Base-by-base conservation (phyloP, 2,329 filamentous ascomycete genomes). In the Aspergillus calidoustus region DNA sequence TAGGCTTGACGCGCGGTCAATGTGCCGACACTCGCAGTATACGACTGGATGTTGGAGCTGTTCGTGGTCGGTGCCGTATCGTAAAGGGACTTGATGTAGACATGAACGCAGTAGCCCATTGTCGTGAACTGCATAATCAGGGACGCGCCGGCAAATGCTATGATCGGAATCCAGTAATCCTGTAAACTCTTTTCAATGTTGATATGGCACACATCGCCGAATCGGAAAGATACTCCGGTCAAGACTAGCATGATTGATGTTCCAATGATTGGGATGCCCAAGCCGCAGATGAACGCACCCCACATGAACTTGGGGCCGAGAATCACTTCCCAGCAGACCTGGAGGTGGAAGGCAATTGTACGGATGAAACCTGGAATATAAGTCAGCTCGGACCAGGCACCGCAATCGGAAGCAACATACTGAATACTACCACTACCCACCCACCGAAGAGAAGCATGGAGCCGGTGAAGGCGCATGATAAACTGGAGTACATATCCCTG, bases 311-410 rank as follows among this genome's bases (percentile, higher is more conserved):
- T 91, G 49, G 88, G 86, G 44, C 95, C 95, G 4, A 96, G 91
- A 7, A 94, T 88, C 38, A 96, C 85, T 76, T 98, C 93, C 95
- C 95, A 99, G 82, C 93, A 97, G 66, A 99, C 97, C 77, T 98
- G 95, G 28, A 99, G 87, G 77, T 99, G 95, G 70, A 99, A 89
- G 4, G 93, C 96, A 38, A 98, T 80, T 0, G 94, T 91, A 65
- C 95, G 88, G 63, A 97, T 84, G 74, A 97, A 96, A 66, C 93
- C 87, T 74, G 3, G 43, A 19, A 53, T 19, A 25, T 13, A 30
- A 22, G 15, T 60, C 41, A 58, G 57, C 48, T n/a, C 30, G 13
- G 8, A 41, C 11, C 11, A 15, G 5, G 11, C 11, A 15, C 11
- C 15, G 9, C 15, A 22, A 34, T 6, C 8, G 2, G 11, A 38